Conservation (phyloP, 352 stramenopile species). For the Globisporangium paddicum region DNA sequence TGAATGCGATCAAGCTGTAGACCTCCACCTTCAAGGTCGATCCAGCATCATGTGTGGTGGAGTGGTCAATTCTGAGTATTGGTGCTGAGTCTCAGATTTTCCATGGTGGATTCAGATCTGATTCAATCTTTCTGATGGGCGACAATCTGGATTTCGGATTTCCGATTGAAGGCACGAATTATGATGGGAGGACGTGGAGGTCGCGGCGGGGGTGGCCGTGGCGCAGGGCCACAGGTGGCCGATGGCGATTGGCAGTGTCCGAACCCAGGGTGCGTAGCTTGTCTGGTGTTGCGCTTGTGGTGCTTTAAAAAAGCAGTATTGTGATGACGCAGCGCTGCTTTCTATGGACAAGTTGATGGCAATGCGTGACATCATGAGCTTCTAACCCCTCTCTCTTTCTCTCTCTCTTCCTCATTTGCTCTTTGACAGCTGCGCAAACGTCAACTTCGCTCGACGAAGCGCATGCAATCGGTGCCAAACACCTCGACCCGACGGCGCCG, state of each 20-base stretch:
- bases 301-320: not conserved
- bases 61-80: too few relatives aligned
- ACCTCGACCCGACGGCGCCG: constrained; percentile 36
- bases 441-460: constrained; percentile 79
- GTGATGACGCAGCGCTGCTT: not conserved
- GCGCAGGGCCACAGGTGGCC: constrained; percentile 45
- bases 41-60: too few relatives aligned
- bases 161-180: not conserved
- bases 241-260: constrained; percentile 79
- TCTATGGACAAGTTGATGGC: not conserved
- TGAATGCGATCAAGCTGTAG: too few relatives aligned
- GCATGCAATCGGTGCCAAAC: constrained; percentile 84
- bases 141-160: not conserved
- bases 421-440: constrained; percentile 60
- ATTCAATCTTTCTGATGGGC: not conserved
- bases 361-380: not conserved
- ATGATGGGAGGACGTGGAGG: constrained; percentile 35
- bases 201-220: constrained; percentile 28
- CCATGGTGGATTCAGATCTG: constrained; percentile 14
- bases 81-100: too few relatives aligned
- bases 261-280: constrained; percentile 52
- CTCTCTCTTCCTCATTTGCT: too few relatives aligned
- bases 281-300: not conserved
- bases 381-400: not conserved
- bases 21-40: too few relatives aligned